Percentiles rank a stretch among this genome's conserved stretches.
phyloP scores from a whole-genome alignment of 306 rosid genomes.

The Heteromeles arbutifolia region DNA sequence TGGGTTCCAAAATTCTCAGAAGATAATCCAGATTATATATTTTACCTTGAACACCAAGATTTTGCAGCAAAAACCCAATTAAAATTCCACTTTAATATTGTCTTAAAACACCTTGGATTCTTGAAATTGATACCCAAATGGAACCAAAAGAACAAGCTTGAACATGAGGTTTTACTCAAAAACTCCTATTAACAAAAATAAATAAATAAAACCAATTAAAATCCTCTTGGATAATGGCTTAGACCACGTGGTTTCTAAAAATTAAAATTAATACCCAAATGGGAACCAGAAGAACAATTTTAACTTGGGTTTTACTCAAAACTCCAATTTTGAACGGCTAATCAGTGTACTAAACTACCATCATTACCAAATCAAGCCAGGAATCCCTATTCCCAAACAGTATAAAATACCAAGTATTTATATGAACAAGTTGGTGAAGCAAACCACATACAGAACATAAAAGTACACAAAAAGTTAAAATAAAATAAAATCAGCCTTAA shows the following conservation, averaged over 20 bases:
- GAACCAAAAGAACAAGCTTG: slow-evolving; percentile 19
- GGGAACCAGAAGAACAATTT: slow-evolving; percentile 23
- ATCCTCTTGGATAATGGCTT: neutral
- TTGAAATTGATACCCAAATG: slow-evolving; percentile 22
- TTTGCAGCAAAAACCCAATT: slow-evolving; percentile 19
- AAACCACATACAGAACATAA: slow-evolving; percentile 35
- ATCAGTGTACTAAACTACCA: neutral
- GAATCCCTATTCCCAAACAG: slow-evolving; percentile 10
- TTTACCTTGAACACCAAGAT: slow-evolving; percentile 23
- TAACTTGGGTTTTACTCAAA: neutral
- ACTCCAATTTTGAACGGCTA: slow-evolving; percentile 1
- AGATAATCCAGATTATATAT: slow-evolving; percentile 1
- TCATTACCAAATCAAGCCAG: slow-evolving; percentile 5
- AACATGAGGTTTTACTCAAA: neutral
- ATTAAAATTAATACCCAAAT: slow-evolving; percentile 20
- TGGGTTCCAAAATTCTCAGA: slow-evolving; percentile 15
- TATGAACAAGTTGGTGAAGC: slow-evolving; percentile 13
- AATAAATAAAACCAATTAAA: slow-evolving; percentile 3
- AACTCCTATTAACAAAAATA: neutral
- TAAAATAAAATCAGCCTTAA: neutral
- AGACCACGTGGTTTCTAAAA: slow-evolving; percentile 13
- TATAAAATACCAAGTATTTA: slow-evolving; percentile 15
- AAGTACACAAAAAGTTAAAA: neutral
- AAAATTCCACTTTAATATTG: neutral
- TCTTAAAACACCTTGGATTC: slow-evolving; percentile 14